Base-by-base conservation (phyloP, 2,329 filamentous ascomycete species). In the Botryosphaeria agaves region DNA sequence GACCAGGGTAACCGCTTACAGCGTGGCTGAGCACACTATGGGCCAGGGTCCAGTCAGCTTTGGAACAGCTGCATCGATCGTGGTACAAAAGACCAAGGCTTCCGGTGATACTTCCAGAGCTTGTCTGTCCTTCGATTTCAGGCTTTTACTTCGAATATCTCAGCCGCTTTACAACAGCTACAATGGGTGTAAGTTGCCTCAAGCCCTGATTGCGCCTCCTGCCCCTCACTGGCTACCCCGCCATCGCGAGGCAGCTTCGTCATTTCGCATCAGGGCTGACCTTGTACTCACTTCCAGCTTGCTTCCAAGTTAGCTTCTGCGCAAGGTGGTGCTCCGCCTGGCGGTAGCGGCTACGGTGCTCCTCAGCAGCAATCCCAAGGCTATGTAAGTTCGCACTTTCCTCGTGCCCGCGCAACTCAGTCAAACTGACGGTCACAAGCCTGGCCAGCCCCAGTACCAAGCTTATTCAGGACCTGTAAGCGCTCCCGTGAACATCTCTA, bases 381-480 rank as follows among this genome's bases (percentile, higher is more conserved):
- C 52, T 68, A 69, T 49, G 67, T 71, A 55, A 63, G 67, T 66
- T 33, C 32, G 20, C 21, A 32, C 36, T 26, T 31, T 34, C 32
- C 34, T 32, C 37, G 33, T 28, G 33, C 38, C 34, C 19, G 18
- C 28, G 18, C n/a, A 29, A 32, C 18, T 7, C 18, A 21, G 19
- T 18, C 28, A 17, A 26, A 31, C 48, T 34, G 34, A 30, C 26
- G 32, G 31, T 26, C 32, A 32, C 19, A 37, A 59, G 56, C 56
- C 55, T 39, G 52, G 55, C 30, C 59, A 64, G 41, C 52, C 49
- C 36, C 56, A 60, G 44, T 71, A 72, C 51, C 65, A 71, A 54
- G 60, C 66, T 39, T 72, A 66, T 47, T 60, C 58, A 41, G 60
- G 30, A 2, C 18, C 14, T 14, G 26, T 26, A 15, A 26, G 17